These are phyloP conservation scores for Musa beccarii DNA, from an alignment of 176 grass and related monocot genomes.

Conservation along the genomic window DNA sequence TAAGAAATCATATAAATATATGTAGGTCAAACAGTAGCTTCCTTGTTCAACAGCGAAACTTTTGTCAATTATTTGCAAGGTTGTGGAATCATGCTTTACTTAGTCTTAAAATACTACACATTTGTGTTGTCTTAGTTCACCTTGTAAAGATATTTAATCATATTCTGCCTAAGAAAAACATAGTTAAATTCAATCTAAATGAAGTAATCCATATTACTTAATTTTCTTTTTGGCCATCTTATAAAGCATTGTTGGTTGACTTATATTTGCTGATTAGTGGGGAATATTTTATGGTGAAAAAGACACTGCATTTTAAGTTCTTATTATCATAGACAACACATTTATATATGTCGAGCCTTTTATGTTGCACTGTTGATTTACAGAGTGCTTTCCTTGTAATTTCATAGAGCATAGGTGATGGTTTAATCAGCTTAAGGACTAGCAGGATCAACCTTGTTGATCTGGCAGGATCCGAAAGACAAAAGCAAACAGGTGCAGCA, in stretches of 20 bases:
- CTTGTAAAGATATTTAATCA: background rate
- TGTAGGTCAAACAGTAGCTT: background rate
- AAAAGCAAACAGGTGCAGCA: slow-evolving; percentile 72
- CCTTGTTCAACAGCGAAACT: background rate
- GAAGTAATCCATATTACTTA: too few species aligned
- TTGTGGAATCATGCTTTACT: background rate
- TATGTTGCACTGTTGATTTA: background rate
- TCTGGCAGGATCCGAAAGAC: slow-evolving; percentile 93
- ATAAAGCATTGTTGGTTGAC: too few species aligned
- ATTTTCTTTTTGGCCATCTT: too few species aligned
- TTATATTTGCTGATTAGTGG: too few species aligned
- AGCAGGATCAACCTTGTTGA: slow-evolving; percentile 98
- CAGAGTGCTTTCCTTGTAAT: slow-evolving; percentile 12
- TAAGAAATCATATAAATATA: background rate
- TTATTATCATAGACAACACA: background rate
- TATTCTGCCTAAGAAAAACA: too few species aligned
- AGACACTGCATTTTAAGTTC: background rate
- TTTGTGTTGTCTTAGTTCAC: background rate
- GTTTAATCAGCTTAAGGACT: slow-evolving; percentile 54
- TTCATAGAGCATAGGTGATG: slow-evolving; percentile 65
- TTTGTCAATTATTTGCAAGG: background rate
- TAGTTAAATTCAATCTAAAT: too few species aligned
- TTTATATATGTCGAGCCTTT: background rate
- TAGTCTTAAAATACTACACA: too few species aligned
- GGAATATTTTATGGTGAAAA: too few species aligned